Base-by-base conservation (phyloP, 495 filamentous ascomycete species). In the Chaetomium fimeti region DNA sequence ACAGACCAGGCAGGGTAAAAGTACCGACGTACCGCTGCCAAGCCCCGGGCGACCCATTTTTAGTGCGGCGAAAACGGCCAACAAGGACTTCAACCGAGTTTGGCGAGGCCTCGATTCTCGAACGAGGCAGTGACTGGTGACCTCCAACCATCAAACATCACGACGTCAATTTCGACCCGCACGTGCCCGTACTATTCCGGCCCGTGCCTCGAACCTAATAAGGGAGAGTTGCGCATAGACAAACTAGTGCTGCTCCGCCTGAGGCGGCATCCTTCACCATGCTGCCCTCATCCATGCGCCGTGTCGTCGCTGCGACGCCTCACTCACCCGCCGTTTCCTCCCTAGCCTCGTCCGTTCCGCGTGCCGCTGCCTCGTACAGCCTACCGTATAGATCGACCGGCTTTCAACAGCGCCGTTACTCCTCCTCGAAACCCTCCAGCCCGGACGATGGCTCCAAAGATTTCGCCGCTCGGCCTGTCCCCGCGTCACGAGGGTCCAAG, bases 351-450 rank as follows among this genome's bases (percentile, higher is more conserved):
- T 66, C 74, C 22, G 72, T 68, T 48, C 69, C 79, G 25, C 74
- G 77, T 57, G 65, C 77, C 11, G 71, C 75, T 24, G 64, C 73
- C 51, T 64, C 68, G 57, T 69, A 77, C 66, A 54, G 71, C 51
- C 70, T 80, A 57, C 70, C 76, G 52, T 77, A 74, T 70, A 74
- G 71, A 60, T 68, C 72, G 15, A 77, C 66, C 45, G 45, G 68
- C 59, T 58, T 69, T 38, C 75, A 75, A 61, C 82, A 84, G 68
- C 71, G 79, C 70, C 76, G 83, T 29, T 81, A 78, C 65, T 84
- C 82, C n/a, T 85, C 82, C 12, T 85, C 82, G 9, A 85, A 84
- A 75, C 81, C 83, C 18, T 84, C 83, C 16, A 84, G 79, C 60
- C 78, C 82, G 15, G 79, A 81, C 40, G 78, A 81, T 66, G 82